Percentiles rank a stretch among this genome's conserved stretches.
Evolutionary conservation across 805 yeast genomes (phyloP).

Genomic region (Kodamaea laetipori): DNA sequence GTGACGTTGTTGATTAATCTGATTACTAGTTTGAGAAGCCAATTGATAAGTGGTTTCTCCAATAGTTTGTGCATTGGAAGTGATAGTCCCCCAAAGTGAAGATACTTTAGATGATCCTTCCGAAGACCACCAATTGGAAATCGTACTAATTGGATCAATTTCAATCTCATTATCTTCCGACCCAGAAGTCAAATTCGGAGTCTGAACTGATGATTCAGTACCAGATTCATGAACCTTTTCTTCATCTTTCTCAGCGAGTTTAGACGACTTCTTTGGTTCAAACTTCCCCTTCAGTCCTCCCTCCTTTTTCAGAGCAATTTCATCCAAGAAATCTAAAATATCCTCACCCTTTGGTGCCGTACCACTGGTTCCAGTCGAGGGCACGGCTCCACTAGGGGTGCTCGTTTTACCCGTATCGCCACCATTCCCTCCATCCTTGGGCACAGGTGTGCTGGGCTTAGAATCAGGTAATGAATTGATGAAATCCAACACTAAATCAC

Average conservation of each 20-base stretch:
- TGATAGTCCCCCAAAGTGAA: slow-evolving; percentile 68
- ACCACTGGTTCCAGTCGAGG: slow-evolving; percentile 12
- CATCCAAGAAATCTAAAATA: slow-evolving; percentile 61
- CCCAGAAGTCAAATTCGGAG: slow-evolving; percentile 1
- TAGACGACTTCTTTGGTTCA: slow-evolving; percentile 32
- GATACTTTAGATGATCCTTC: slow-evolving; percentile 68
- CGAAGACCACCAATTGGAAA: slow-evolving; percentile 74
- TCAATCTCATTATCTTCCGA: slow-evolving; percentile 1
- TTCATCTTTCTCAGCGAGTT: background rate
- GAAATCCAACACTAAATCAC: slow-evolving; percentile 78
- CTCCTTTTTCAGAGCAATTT: slow-evolving; percentile 62
- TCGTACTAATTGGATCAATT: slow-evolving; percentile 17
- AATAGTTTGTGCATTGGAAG: slow-evolving; percentile 49
- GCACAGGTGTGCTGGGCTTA: slow-evolving; percentile 33
- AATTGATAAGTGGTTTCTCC: slow-evolving; percentile 54
- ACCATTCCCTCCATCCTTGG: slow-evolving; percentile 26
- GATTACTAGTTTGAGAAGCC: slow-evolving; percentile 48
- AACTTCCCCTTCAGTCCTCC: slow-evolving; percentile 29
- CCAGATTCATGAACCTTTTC: background rate
- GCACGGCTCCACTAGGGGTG: slow-evolving; percentile 30
- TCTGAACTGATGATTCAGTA: background rate
- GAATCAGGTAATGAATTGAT: slow-evolving; percentile 76
- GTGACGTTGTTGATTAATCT: slow-evolving; percentile 42
- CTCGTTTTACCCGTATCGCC: too few species aligned
- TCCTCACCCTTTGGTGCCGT: slow-evolving; percentile 49